Conservation (phyloP, 352 stramenopile genomes). For the Globisporangium acanthophoron region DNA sequence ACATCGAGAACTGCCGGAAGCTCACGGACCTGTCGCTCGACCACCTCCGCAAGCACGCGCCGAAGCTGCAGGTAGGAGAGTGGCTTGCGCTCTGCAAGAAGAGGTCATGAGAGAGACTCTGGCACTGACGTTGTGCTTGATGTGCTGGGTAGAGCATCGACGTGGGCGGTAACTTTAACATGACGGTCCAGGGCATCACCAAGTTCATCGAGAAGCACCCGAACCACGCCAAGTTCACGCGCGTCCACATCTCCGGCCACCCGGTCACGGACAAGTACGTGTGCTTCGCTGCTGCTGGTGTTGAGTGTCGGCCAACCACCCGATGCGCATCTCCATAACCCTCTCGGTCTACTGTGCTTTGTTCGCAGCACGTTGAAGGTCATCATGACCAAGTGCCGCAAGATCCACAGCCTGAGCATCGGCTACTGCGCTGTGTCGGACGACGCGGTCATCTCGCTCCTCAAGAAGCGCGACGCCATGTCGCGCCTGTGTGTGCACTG, state of each 20-base stretch:
- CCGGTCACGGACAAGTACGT: slow-evolving; percentile 76
- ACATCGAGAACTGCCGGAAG: slow-evolving; percentile 88
- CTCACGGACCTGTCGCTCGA: slow-evolving; percentile 75
- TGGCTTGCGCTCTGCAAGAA: too few relatives aligned
- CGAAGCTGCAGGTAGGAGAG: slow-evolving; percentile 64
- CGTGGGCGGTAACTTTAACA: slow-evolving; percentile 86
- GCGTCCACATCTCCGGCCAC: slow-evolving; percentile 82
- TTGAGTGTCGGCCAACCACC: not conserved
- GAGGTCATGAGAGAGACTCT: not conserved
- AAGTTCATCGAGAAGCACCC: slow-evolving; percentile 88
- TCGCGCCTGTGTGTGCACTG: slow-evolving; percentile 77
- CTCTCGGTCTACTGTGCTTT: not conserved
- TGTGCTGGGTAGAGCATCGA: slow-evolving; percentile 61
- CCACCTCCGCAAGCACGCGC: slow-evolving; percentile 68
- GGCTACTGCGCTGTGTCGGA: slow-evolving; percentile 85
- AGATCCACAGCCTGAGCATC: slow-evolving; percentile 82
- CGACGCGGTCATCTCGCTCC: slow-evolving; percentile 76
- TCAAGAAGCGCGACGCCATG: slow-evolving; percentile 81
- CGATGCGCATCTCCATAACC: not conserved
- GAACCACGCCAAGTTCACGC: slow-evolving; percentile 87
- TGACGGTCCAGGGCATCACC: slow-evolving; percentile 82
- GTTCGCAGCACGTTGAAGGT: slow-evolving; percentile 66
- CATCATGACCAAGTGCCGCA: slow-evolving; percentile 87
- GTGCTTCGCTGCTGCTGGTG: not conserved
- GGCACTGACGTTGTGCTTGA: not conserved